A percentile compares a stretch with the other conserved stretches of the same genome.
phyloP scores from a whole-genome alignment of 169 alveolate genomes.

The Plasmodium ovale region DNA sequence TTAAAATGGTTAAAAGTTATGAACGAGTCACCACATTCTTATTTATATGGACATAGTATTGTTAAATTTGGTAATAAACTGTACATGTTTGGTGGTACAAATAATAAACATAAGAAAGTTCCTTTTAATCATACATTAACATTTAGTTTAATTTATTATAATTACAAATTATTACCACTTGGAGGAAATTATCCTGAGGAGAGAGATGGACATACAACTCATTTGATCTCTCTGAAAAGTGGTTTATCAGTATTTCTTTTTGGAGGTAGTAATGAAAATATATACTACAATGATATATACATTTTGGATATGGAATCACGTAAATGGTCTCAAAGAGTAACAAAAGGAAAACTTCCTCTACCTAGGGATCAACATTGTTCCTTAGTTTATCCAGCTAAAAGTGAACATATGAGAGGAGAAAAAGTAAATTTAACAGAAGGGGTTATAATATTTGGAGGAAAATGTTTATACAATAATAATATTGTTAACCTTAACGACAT shows the following conservation, averaged over 20 bases:
- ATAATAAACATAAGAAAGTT: constrained; percentile 83
- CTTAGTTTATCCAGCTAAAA: constrained; percentile 88
- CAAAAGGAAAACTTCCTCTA: constrained; percentile 86
- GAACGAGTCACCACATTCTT: constrained; percentile 76
- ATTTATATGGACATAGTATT: constrained; percentile 86
- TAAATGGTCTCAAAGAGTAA: constrained; percentile 79
- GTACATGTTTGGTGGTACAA: constrained; percentile 90
- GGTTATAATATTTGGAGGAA: constrained; percentile 69
- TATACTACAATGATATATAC: constrained; percentile 87
- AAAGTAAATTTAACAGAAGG: constrained; percentile 75
- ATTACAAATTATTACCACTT: constrained; percentile 84
- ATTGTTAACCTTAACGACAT: constrained; percentile 89
- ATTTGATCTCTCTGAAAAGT: constrained; percentile 83
- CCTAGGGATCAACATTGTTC: constrained; percentile 91
- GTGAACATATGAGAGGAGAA: constrained; percentile 85
- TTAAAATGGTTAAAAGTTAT: constrained; percentile 74
- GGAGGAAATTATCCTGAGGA: constrained; percentile 88
- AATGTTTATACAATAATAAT: constrained; percentile 78
- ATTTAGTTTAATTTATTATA: constrained; percentile 86
- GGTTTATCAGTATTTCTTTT: constrained; percentile 86
- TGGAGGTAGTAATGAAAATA: constrained; percentile 89
- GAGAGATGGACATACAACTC: constrained; percentile 90
- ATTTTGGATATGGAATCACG: constrained; percentile 87
- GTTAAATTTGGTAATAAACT: constrained; percentile 88
- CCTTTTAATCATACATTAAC: constrained; percentile 87